phyloP scores from a whole-genome alignment of 1,284 basidiomycete species.

The Naganishia sp. region DNA sequence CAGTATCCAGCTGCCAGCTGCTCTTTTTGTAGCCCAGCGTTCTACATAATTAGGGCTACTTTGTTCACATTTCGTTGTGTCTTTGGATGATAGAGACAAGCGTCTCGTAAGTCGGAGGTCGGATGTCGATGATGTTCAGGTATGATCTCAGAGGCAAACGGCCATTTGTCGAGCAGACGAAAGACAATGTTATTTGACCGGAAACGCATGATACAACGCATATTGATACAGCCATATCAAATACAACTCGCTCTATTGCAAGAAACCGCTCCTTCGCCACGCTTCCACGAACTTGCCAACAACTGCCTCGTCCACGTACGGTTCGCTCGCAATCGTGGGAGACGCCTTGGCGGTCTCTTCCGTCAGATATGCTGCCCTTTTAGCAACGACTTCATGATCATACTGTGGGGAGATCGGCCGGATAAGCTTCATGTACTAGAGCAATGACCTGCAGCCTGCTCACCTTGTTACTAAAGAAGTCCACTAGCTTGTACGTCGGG shows the following conservation, averaged over 20 bases:
- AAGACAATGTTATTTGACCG: too few relatives aligned
- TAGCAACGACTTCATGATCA: slow-evolving; percentile 21
- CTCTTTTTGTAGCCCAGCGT: too few relatives aligned
- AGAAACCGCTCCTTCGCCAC: slow-evolving; percentile 24
- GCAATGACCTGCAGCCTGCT: not conserved
- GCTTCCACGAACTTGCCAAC: slow-evolving; percentile 22
- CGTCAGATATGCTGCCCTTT: slow-evolving; percentile 9
- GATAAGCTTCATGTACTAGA: not conserved
- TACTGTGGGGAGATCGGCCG: slow-evolving; percentile 7
- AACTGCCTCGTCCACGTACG: slow-evolving; percentile 21
- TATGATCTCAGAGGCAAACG: too few relatives aligned
- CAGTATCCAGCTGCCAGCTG: too few relatives aligned
- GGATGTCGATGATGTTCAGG: too few relatives aligned
- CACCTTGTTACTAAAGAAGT: slow-evolving; percentile 26
- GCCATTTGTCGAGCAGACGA: too few relatives aligned
- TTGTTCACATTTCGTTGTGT: too few relatives aligned
- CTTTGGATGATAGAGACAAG: too few relatives aligned
- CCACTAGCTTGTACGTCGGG: slow-evolving; percentile 59
- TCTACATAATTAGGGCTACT: too few relatives aligned
- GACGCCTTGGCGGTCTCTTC: slow-evolving; percentile 20
- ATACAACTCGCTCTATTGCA: not conserved
- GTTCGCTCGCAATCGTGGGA: slow-evolving; percentile 16
- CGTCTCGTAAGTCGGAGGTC: too few relatives aligned
- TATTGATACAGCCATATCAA: too few relatives aligned
- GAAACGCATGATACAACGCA: too few relatives aligned